Evolutionary conservation across 2,329 filamentous ascomycete genomes (phyloP).

Genomic region (Alternaria sp.): DNA sequence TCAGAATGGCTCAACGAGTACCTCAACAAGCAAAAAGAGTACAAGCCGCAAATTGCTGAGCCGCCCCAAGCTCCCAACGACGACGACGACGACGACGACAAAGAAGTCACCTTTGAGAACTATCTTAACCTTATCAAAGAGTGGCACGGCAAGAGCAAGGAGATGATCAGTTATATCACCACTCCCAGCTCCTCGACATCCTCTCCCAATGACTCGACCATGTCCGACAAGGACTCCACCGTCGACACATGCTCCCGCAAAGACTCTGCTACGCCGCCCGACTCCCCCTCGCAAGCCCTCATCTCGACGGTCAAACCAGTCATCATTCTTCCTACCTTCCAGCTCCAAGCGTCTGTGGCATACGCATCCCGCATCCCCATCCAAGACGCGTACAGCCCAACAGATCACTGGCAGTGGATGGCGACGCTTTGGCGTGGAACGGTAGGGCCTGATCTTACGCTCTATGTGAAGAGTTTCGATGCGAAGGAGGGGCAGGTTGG

Average conservation of each 20-base stretch:
- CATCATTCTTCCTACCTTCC: constrained; percentile 80
- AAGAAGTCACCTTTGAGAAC: constrained; percentile 53
- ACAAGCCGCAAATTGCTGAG: constrained; percentile 60
- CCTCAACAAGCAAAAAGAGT: constrained; percentile 62
- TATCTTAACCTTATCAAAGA: constrained; percentile 73
- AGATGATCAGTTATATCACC: constrained; percentile 70
- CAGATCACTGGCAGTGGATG: constrained; percentile 99
- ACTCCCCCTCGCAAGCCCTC: constrained; percentile 13
- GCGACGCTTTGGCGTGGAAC: constrained; percentile 91
- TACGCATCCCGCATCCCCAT: constrained; percentile 79
- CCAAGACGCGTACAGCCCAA: constrained; percentile 75
- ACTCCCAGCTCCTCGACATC: constrained; percentile 24
- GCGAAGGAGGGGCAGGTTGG: constrained; percentile 38
- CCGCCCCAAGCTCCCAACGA: constrained; percentile 57
- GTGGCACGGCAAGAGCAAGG: constrained; percentile 78
- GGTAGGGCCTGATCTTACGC: constrained; percentile 79
- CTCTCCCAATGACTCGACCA: constrained; percentile 9
- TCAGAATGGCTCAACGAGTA: constrained; percentile 68
- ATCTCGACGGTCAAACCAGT: constrained; percentile 64
- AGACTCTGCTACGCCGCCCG: constrained; percentile 30
- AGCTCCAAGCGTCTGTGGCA: constrained; percentile 77
- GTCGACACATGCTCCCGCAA: constrained; percentile 20
- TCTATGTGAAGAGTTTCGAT: constrained; percentile 65
- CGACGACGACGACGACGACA: constrained; percentile 46
- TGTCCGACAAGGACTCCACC: constrained; percentile 26